Conservation (phyloP, 768 basidiomycete genomes). For the Mycena floridula region DNA sequence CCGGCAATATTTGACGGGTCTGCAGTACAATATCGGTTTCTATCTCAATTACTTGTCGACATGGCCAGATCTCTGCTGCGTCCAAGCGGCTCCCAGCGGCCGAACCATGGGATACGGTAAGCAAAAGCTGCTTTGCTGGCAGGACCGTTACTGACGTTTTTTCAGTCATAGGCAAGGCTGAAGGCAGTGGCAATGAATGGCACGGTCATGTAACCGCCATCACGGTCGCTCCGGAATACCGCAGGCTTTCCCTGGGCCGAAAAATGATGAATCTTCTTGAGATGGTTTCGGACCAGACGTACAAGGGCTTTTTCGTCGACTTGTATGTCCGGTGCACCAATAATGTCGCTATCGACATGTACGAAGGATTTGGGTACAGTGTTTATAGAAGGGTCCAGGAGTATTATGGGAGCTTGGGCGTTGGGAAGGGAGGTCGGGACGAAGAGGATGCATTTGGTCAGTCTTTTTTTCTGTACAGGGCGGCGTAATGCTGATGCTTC, state of each 20-base stretch:
- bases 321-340: slow-evolving; percentile 93
- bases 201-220: slow-evolving; percentile 95
- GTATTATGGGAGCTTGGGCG: slow-evolving; percentile 78
- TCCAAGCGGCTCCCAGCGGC: slow-evolving; percentile 74
- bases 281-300: slow-evolving; percentile 71
- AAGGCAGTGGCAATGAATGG: slow-evolving; percentile 70
- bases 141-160: background rate
- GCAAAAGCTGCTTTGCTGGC: slow-evolving; percentile 16
- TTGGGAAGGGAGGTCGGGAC: slow-evolving; percentile 70
- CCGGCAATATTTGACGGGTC: background rate
- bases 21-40: slow-evolving; percentile 80
- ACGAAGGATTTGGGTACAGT: slow-evolving; percentile 89
- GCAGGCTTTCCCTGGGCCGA: slow-evolving; percentile 80
- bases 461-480: slow-evolving; percentile 14
- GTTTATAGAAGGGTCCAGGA: slow-evolving; percentile 88
- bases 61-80: slow-evolving; percentile 90
- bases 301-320: slow-evolving; percentile 89
- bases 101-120: slow-evolving; percentile 92
- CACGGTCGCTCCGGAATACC: slow-evolving; percentile 90
- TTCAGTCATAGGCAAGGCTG: slow-evolving; percentile 90
- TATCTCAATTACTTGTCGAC: slow-evolving; percentile 84
- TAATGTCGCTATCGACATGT: slow-evolving; percentile 79
- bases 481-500: background rate
- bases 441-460: slow-evolving; percentile 90
- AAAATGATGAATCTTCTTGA: slow-evolving; percentile 87